Conservation (phyloP, 805 yeast species). For the Brettanomyces naardenensis region DNA sequence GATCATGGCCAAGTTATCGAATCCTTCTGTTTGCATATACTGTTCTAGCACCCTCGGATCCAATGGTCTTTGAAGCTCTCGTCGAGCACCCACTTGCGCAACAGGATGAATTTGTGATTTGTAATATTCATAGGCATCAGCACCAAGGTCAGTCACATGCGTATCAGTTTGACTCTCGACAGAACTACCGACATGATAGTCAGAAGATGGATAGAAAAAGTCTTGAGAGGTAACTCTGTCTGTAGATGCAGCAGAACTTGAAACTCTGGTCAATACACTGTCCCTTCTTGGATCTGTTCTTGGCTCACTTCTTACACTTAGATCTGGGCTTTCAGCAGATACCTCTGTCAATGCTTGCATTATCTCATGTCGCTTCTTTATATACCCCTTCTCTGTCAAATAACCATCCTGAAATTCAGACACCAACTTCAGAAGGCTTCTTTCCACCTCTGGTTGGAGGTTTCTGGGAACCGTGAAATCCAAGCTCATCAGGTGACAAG, state of each 20-base stretch:
- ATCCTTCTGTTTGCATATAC: constrained; percentile 29
- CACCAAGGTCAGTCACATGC: background rate
- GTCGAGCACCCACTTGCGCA: background rate
- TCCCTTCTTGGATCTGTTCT: background rate
- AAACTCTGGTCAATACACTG: background rate
- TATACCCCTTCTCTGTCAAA: constrained; percentile 66
- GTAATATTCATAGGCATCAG: background rate
- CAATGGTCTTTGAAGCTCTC: constrained; percentile 46
- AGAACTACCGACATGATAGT: background rate
- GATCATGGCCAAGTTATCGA: constrained; percentile 62
- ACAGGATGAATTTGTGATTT: constrained; percentile 1
- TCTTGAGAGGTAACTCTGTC: background rate
- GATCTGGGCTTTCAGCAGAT: background rate
- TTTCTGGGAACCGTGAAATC: constrained; percentile 42
- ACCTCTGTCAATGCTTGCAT: constrained; percentile 12
- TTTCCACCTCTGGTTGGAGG: constrained; percentile 28
- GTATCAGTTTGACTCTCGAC: background rate
- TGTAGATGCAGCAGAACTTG: background rate
- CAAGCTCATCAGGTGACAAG: constrained; percentile 20
- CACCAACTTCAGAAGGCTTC: constrained; percentile 33
- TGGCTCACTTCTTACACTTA: constrained; percentile 1
- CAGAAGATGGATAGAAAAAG: background rate
- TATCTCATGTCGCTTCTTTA: constrained; percentile 44
- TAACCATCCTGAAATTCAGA: constrained; percentile 59
- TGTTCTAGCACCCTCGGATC: constrained; percentile 47